These are phyloP conservation scores for Xylaria hypoxylon DNA, from an alignment of 2,329 filamentous ascomycete genomes.

Conservation along the genomic window DNA sequence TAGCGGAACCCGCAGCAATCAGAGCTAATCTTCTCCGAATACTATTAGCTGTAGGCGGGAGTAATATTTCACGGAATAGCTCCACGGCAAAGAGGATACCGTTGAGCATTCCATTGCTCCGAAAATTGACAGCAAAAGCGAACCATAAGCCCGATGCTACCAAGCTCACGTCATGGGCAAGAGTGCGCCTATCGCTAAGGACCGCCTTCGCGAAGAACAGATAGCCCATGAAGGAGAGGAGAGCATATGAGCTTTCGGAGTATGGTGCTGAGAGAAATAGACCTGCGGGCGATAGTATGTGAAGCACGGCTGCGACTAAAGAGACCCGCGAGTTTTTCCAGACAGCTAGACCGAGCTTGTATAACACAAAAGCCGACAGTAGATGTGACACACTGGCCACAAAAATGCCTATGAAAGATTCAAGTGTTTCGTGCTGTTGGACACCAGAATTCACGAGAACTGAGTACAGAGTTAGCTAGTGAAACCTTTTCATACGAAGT, in stretches of 20 bases:
- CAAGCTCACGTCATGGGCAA: conserved; percentile 61
- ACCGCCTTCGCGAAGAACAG: conserved; percentile 72
- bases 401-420: conserved; percentile 69
- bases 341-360: conserved; percentile 71
- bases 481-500: conserved; percentile 6
- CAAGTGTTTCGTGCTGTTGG: conserved; percentile 45
- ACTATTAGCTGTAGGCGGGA: conserved; percentile 52
- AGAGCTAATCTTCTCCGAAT: conserved; percentile 68
- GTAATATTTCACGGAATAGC: conserved; percentile 55
- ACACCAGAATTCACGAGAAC: conserved; percentile 47
- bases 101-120: conserved; percentile 88
- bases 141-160: conserved; percentile 76
- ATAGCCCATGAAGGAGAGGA: conserved; percentile 80
- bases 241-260: conserved; percentile 81
- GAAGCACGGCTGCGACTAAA: conserved; percentile 76
- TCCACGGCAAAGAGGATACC: conserved; percentile 77
- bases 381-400: conserved; percentile 82
- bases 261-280: conserved; percentile 91
- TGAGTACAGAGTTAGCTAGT: conserved; percentile 32
- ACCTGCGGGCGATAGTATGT: conserved; percentile 88
- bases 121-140: conserved; percentile 76
- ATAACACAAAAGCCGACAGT: conserved; percentile 77
- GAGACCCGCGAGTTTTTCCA: conserved; percentile 66
- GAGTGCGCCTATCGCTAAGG: conserved; percentile 47
- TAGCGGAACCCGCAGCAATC: conserved; percentile 73